Conservation (phyloP, 2,329 filamentous ascomycete genomes). For the Epichloe sylvatica region DNA sequence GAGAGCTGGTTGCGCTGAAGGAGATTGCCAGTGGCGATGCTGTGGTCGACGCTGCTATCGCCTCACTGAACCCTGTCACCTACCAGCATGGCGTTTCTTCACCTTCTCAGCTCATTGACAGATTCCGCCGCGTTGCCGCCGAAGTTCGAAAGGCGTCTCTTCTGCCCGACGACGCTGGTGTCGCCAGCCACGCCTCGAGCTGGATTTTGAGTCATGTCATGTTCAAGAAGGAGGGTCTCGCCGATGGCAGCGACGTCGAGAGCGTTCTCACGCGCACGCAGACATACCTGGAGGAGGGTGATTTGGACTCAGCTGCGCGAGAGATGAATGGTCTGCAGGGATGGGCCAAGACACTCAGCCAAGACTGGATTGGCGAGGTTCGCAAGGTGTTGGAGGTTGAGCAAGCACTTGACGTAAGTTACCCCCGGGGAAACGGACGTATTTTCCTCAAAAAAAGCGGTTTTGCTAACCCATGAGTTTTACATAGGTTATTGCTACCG, state of each 20-base stretch:
- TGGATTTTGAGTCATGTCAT: constrained; percentile 83
- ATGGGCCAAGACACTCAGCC: constrained; percentile 89
- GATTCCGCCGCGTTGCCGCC: constrained; percentile 80
- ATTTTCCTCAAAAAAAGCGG: too few relatives aligned
- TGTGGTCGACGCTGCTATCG: constrained; percentile 83
- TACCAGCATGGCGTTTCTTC: constrained; percentile 88
- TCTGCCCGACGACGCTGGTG: constrained; percentile 82
- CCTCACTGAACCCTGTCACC: constrained; percentile 84
- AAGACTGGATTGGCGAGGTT: constrained; percentile 86
- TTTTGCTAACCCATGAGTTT: constrained; percentile 4
- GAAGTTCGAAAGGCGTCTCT: constrained; percentile 93
- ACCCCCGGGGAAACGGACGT: background rate
- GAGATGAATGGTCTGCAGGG: constrained; percentile 90
- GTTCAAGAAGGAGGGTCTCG: constrained; percentile 85
- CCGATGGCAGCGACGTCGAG: constrained; percentile 80
- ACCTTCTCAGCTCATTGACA: constrained; percentile 75
- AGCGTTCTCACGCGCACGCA: constrained; percentile 84
- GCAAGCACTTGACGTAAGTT: constrained; percentile 84
- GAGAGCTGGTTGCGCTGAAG: constrained; percentile 86
- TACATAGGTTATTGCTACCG: constrained; percentile 68
- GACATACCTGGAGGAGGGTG: constrained; percentile 79
- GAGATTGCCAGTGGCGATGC: constrained; percentile 75
- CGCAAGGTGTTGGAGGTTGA: constrained; percentile 87
- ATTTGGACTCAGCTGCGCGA: constrained; percentile 77
- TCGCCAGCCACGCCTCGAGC: constrained; percentile 86